Evolutionary conservation across 140 eudicot species (phyloP).

Genomic region (Erigeron philadelphicus): DNA sequence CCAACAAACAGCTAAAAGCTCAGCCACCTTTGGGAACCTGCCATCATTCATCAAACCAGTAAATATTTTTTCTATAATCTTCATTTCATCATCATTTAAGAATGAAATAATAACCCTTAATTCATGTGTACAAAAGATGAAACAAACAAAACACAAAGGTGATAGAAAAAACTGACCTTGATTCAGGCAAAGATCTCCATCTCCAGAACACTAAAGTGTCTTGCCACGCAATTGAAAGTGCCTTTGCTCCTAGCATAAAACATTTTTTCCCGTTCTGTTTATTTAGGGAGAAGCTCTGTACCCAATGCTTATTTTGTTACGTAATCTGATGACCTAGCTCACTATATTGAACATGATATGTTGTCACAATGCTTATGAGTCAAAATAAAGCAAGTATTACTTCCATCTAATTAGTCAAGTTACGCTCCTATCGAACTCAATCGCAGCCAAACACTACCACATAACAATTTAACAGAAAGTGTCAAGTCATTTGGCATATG

Average conservation of each 20-base stretch:
- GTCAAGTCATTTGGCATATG: background rate
- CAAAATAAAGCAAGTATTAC: background rate
- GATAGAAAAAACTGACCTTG: slow-evolving; percentile 38
- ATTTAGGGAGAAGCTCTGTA: slow-evolving; percentile 44
- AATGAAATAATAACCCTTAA: background rate
- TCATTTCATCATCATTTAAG: background rate
- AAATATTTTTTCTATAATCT: background rate
- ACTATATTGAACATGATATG: background rate
- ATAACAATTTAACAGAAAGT: background rate
- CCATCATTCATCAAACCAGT: slow-evolving; percentile 12
- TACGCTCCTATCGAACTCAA: background rate
- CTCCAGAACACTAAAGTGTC: slow-evolving; percentile 36
- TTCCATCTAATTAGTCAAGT: background rate
- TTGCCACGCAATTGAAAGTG: slow-evolving; percentile 36
- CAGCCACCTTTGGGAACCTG: slow-evolving; percentile 45
- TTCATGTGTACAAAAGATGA: background rate
- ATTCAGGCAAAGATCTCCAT: slow-evolving; percentile 42
- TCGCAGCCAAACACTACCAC: background rate
- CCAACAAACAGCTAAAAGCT: slow-evolving; percentile 51
- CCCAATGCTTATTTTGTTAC: slow-evolving; percentile 17
- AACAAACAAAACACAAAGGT: slow-evolving; percentile 4
- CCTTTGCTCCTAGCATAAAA: slow-evolving; percentile 44
- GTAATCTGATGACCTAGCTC: background rate
- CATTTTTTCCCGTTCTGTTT: slow-evolving; percentile 44
- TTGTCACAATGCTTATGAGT: slow-evolving; percentile 4